Base-by-base conservation (phyloP, 495 filamentous ascomycete genomes). In the Hypoxylon fuscum region DNA sequence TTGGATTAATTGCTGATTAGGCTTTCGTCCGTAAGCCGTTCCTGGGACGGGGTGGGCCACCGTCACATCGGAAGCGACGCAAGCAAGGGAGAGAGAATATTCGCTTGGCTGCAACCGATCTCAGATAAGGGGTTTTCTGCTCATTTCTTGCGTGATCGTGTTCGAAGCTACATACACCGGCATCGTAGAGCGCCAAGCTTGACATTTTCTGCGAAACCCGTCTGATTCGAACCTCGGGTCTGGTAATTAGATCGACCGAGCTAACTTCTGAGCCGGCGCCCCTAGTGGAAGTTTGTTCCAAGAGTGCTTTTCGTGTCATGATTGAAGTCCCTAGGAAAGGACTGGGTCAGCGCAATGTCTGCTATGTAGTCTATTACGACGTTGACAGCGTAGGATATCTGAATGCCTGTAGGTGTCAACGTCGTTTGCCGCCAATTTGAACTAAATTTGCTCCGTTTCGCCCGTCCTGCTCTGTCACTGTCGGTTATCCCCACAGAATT, bases 31-130 rank as follows among this genome's bases (percentile, higher is more conserved):
- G 43, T 22, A 21, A 3, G 25, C 22, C 32, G 25, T 59, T 41
- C 55, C 51, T 65, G 62, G 62, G 50, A 65, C 55, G 50, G 14
- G 25, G 55, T 65, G 62, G 62, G 55, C 40, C 62, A 50, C 32
- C 37, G 62, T 65, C 62, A 34, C 55, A 65, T 59, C 55, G 41
- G 50, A 17, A 65, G 62, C 62, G 38, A 45, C 43, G 29, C 44
- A 65, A 51, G 62, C 55, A 65, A 65, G 62, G 55, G 62, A 51
- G 43, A 17, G 8, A 27, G 45, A 43, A 25, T 27, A 11, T 23
- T 34, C 35, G 23, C 34, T 32, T 54, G 14, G 42, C 42, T 47
- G 49, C 23, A 37, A 25, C 38, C 55, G 62, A 65, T 65, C 62
- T 65, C 42, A 58, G 62, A 59, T 59, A 55, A 52, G 47, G 49